phyloP scores from a whole-genome alignment of 2,329 filamentous ascomycete species.

The Coniochaeta ligniaria region DNA sequence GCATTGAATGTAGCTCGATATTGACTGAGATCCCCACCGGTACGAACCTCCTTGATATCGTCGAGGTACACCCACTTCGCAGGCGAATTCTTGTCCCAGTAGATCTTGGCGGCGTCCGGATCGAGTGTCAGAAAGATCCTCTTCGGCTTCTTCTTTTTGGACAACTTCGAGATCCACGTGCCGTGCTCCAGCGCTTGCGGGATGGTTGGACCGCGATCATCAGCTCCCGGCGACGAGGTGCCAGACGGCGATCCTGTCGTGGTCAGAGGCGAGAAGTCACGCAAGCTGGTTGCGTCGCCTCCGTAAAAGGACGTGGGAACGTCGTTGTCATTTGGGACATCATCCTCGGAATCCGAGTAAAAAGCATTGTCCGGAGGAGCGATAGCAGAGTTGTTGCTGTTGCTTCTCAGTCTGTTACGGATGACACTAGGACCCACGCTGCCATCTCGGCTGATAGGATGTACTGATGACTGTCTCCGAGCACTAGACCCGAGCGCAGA shows the following conservation, averaged over 20 bases:
- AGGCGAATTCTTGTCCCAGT: constrained; percentile 73
- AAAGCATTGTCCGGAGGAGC: constrained; percentile 40
- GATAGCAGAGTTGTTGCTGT: constrained; percentile 66
- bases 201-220: constrained; percentile 60
- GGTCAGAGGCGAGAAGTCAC: constrained; percentile 14
- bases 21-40: constrained; percentile 76
- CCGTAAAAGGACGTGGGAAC: constrained; percentile 1
- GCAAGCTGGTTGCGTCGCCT: neutral
- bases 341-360: constrained; percentile 50
- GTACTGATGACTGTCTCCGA: constrained; percentile 62
- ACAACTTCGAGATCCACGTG: constrained; percentile 72
- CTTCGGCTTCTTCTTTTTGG: constrained; percentile 79
- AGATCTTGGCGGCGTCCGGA: constrained; percentile 75
- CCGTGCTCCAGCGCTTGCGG: constrained; percentile 73
- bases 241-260: neutral
- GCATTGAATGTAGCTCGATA: constrained; percentile 80
- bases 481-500: neutral
- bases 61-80: constrained; percentile 89
- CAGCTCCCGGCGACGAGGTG: constrained; percentile 28
- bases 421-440: constrained; percentile 87
- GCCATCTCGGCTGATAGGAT: constrained; percentile 71
- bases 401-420: constrained; percentile 64
- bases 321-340: constrained; percentile 44
- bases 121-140: constrained; percentile 68
- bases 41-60: constrained; percentile 85